These are phyloP conservation scores for Triticum turgidum DNA, from an alignment of 176 grass and related monocot genomes.

Conservation along the genomic window DNA sequence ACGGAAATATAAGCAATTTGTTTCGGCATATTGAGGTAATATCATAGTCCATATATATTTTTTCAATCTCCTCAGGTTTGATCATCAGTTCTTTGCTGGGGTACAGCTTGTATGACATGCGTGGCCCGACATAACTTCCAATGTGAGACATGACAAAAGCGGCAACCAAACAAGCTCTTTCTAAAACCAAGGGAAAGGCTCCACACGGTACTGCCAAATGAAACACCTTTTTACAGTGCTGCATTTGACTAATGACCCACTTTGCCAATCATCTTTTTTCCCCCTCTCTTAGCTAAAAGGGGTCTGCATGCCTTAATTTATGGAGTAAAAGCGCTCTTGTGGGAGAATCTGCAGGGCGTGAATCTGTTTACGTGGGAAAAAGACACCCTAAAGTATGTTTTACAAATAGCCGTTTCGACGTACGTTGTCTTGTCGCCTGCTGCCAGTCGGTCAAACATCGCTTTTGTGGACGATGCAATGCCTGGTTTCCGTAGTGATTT, in stretches of 20 bases:
- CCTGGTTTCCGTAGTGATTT: conserved; percentile 31
- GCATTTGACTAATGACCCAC: conserved; percentile 67
- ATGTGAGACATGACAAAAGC: conserved; percentile 44
- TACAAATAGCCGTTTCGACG: conserved; percentile 29
- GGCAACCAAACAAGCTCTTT: conserved; percentile 50
- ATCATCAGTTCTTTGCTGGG: conserved; percentile 2
- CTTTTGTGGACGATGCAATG: conserved; percentile 12
- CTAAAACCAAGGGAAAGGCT: conserved; percentile 58
- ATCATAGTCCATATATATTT: neutral
- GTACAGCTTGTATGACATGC: conserved; percentile 29
- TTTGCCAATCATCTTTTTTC: conserved; percentile 32
- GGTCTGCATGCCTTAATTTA: conserved; percentile 37
- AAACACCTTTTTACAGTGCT: conserved; percentile 47
- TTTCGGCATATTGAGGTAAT: neutral
- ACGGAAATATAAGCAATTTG: neutral
- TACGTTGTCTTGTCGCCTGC: conserved; percentile 22
- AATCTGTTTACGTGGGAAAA: conserved; percentile 40
- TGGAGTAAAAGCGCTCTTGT: conserved; percentile 37
- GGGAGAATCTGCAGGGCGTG: conserved; percentile 43
- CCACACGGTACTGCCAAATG: conserved; percentile 39
- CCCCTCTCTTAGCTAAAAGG: neutral
- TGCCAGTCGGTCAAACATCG: conserved; percentile 43
- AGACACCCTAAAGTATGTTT: conserved; percentile 46
- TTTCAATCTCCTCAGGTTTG: neutral
- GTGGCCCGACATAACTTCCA: conserved; percentile 38